Evolutionary conservation across 2,329 filamentous ascomycete genomes (phyloP).

Genomic region (Ophiostoma sp.): DNA sequence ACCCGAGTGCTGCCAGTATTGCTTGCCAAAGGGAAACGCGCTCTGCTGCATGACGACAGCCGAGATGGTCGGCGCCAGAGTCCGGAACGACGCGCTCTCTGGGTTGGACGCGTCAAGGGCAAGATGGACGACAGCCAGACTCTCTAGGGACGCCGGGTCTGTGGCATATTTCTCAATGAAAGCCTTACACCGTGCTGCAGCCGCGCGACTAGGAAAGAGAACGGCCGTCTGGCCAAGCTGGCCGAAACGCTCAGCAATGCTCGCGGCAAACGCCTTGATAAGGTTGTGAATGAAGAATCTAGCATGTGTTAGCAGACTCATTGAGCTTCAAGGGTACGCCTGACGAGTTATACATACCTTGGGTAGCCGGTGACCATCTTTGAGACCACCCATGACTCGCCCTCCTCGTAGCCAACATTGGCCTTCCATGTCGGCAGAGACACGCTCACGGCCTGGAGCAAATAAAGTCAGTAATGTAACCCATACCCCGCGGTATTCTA

Average conservation of each 20-base stretch:
- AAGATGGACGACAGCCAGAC: conserved; percentile 61
- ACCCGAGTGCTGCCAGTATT: conserved; percentile 96
- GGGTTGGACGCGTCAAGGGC: conserved; percentile 59
- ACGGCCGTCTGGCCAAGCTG: conserved; percentile 67
- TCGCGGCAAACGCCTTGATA: conserved; percentile 71
- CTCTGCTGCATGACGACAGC: conserved; percentile 71
- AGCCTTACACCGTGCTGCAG: conserved; percentile 70
- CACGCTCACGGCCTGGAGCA: conserved; percentile 81
- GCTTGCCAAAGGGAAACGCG: conserved; percentile 73
- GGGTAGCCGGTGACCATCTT: conserved; percentile 92
- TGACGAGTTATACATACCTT: conserved; percentile 50
- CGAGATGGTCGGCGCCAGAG: conserved; percentile 61
- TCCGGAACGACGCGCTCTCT: conserved; percentile 52
- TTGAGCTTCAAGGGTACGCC: too few relatives aligned
- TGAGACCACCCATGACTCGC: conserved; percentile 78
- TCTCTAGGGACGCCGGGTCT: conserved; percentile 49
- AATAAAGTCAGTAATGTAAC: not conserved
- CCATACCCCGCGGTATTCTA: not conserved
- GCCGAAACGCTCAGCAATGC: conserved; percentile 66
- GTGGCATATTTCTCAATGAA: conserved; percentile 65
- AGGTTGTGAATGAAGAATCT: conserved; percentile 91
- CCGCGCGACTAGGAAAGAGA: conserved; percentile 73
- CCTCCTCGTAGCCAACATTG: conserved; percentile 93
- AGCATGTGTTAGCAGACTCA: not conserved
- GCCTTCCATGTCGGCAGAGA: conserved; percentile 90